Base-by-base conservation (phyloP, 208 protist genomes). In the Leishmania lainsoni region DNA sequence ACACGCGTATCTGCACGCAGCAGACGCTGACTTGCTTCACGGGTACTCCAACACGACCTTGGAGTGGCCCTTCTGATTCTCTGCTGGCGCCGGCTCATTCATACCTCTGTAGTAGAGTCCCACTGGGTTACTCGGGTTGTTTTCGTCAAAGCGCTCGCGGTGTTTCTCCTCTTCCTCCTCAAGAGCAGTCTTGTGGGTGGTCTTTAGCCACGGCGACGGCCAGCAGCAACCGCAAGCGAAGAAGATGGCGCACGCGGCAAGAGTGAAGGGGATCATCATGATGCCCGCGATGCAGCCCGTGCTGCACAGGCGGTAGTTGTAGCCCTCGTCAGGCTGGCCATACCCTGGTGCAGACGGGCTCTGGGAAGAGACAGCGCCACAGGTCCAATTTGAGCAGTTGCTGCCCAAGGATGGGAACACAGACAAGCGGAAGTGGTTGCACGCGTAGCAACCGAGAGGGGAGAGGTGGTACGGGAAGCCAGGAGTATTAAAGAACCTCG, bases 281-380 rank as follows among this genome's bases (percentile, higher is more conserved):
- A 92, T 79, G n/a, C 63, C 79, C 22, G 87, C 80, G 54, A 86
- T 85, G 80, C 89, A 92, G 77, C 87, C 89, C 8, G 69, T 83
- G 61, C 89, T 87, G 78, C 89, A 92, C 32, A 90, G 83, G 42
- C 82, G 82, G 80, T 89, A 68, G 82, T 86, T 87, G 85, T 92
- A 92, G 71, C 83, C 86, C 81, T 88, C 86, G 48, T 73, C 84
- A 12, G 75, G 79, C 78, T 81, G 74, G n/a, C 85, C 78, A 79
- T 78, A 49, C 51, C 42, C 72, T 22, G 16, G 5, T 1, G 78
- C 58, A n/a, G 35, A 59, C 22, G 83, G 78, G 71, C 77, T 86
- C 80, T 86, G 78, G 10, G 83, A 83, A 39, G 79, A 84, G 79
- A 77, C 58, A 73, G 61, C 45, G 70, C 54, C 72, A 82, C 83